Evolutionary conservation across 2,329 filamentous ascomycete genomes (phyloP).

Genomic region (Beauveria australis): DNA sequence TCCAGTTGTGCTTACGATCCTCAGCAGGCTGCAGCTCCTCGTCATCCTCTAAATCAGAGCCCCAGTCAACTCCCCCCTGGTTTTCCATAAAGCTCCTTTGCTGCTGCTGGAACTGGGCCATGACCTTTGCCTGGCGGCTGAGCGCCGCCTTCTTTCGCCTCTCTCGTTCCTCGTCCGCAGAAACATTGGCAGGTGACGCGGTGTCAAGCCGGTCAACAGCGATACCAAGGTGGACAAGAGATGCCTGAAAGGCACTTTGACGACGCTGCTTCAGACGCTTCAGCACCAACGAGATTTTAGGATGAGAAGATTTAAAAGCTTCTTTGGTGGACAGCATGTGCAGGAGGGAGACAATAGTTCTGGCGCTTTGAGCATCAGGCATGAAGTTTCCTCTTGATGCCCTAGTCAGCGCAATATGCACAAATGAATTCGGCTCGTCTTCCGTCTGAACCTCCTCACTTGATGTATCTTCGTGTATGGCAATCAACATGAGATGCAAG

Average conservation of each 20-base stretch:
- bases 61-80: slow-evolving; percentile 83
- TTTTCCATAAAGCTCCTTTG: slow-evolving; percentile 91
- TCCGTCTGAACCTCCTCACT: slow-evolving; percentile 43
- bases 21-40: slow-evolving; percentile 59
- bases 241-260: slow-evolving; percentile 62
- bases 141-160: slow-evolving; percentile 84
- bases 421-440: slow-evolving; percentile 56
- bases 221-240: slow-evolving; percentile 56
- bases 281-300: slow-evolving; percentile 77
- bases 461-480: slow-evolving; percentile 71
- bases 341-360: slow-evolving; percentile 57
- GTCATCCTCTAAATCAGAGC: slow-evolving; percentile 64
- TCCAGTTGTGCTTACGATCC: slow-evolving; percentile 61
- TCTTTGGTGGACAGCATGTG: slow-evolving; percentile 57
- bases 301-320: slow-evolving; percentile 72
- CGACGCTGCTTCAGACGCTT: slow-evolving; percentile 78
- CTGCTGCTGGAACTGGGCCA: slow-evolving; percentile 97
- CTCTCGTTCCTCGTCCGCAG: slow-evolving; percentile 65
- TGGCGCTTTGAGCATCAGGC: slow-evolving; percentile 44
- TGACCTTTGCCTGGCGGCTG: slow-evolving; percentile 84
- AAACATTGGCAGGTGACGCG: slow-evolving; percentile 64
- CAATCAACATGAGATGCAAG: slow-evolving; percentile 77
- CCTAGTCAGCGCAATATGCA: slow-evolving; percentile 60
- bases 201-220: slow-evolving; percentile 73
- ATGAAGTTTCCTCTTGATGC: slow-evolving; percentile 54